Percentiles rank a stretch among this genome's conserved stretches.
Conservation (phyloP, 208 protist genomes). For the Trypanosoma mega region DNA sequence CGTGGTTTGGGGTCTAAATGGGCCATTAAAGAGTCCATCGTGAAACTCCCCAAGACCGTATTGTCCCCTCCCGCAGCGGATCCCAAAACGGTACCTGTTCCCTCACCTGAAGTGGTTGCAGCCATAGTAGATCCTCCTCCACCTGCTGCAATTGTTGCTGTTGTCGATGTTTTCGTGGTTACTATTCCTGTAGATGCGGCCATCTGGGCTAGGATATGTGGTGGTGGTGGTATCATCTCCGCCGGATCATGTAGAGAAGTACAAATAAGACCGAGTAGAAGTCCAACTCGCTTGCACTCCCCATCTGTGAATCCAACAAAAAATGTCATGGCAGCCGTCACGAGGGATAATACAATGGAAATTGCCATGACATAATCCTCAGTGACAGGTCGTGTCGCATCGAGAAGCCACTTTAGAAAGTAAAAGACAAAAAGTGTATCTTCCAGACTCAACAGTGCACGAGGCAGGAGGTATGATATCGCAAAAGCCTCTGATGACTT, state of each 20-base stretch:
- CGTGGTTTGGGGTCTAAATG: constrained; percentile 27
- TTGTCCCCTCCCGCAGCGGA: neutral
- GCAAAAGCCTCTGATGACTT: constrained; percentile 29
- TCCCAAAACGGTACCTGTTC: neutral
- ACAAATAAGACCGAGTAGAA: constrained; percentile 42
- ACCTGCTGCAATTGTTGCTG: neutral
- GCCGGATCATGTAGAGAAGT: constrained; percentile 17
- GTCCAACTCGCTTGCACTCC: constrained; percentile 70
- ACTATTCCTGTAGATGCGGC: too few species aligned
- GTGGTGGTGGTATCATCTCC: constrained; percentile 11
- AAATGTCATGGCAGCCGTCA: constrained; percentile 50
- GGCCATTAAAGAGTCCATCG: constrained; percentile 21
- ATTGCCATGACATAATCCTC: constrained; percentile 22
- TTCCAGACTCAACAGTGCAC: constrained; percentile 63
- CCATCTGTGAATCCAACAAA: constrained; percentile 74
- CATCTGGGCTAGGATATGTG: neutral
- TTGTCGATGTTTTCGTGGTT: neutral
- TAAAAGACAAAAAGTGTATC: constrained; percentile 61
- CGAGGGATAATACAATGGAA: constrained; percentile 48
- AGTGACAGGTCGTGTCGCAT: constrained; percentile 8
- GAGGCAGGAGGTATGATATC: constrained; percentile 57
- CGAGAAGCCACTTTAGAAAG: constrained; percentile 54
- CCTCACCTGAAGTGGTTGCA: neutral
- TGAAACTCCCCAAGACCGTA: neutral
- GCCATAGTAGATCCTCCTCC: neutral